Conservation (phyloP, 2,329 filamentous ascomycete genomes). For the Paracoccidioides lutzii region DNA sequence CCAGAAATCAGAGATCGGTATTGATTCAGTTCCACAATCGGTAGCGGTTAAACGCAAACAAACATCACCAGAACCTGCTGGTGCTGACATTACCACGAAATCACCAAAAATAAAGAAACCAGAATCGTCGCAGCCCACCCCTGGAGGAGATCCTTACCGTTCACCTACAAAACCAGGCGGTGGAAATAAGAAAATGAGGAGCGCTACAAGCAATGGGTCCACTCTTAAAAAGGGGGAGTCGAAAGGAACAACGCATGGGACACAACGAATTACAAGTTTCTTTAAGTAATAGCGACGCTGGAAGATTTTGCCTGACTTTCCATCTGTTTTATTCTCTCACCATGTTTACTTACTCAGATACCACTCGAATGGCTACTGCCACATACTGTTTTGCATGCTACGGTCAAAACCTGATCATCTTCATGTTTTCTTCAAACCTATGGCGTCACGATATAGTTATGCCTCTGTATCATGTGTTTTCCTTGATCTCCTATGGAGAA, state of each 20-base stretch:
- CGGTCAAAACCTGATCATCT: too few relatives aligned
- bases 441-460: too few relatives aligned
- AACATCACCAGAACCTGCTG: conserved; percentile 20
- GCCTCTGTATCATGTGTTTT: too few relatives aligned
- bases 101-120: conserved; percentile 6
- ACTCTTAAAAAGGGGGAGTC: conserved; percentile 31
- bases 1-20: conserved; percentile 7
- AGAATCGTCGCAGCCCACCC: not conserved
- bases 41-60: conserved; percentile 5
- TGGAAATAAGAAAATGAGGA: conserved; percentile 33
- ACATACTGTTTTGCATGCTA: too few relatives aligned
- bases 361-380: not conserved
- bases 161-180: conserved; percentile 16
- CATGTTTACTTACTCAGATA: not conserved
- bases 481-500: too few relatives aligned
- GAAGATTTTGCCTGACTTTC: not conserved
- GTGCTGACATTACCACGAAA: conserved; percentile 17
- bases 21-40: conserved; percentile 16
- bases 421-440: too few relatives aligned
- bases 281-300: conserved; percentile 24
- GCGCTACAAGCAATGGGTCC: conserved; percentile 44
- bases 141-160: conserved; percentile 8
- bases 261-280: conserved; percentile 40
- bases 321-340: not conserved
- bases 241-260: conserved; percentile 36